Evolutionary conservation across 1,139 yeast genomes (phyloP).

Genomic region (Yamadazyma friedrichii): DNA sequence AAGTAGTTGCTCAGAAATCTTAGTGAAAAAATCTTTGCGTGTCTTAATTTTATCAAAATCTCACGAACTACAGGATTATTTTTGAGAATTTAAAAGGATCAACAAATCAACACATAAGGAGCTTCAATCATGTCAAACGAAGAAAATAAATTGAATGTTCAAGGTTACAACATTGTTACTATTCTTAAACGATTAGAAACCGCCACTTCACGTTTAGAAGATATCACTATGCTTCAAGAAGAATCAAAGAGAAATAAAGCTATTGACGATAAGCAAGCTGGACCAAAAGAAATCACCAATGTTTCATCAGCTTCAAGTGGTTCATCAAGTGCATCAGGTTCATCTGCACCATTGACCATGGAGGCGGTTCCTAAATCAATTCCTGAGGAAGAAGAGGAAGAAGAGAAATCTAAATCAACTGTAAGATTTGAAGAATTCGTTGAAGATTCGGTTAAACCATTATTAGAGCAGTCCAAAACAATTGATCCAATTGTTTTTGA

Average conservation of each 20-base stretch:
- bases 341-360: slow-evolving; percentile 6
- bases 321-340: slow-evolving; percentile 12
- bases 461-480: slow-evolving; percentile 53
- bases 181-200: slow-evolving; percentile 84
- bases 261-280: slow-evolving; percentile 1
- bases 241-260: slow-evolving; percentile 27
- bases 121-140: slow-evolving; percentile 35
- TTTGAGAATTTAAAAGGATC: neutral
- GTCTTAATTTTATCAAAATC: too few relatives aligned
- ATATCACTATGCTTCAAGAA: slow-evolving; percentile 78
- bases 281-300: slow-evolving; percentile 7
- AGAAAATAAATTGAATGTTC: slow-evolving; percentile 59
- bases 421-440: slow-evolving; percentile 56
- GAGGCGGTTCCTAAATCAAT: slow-evolving; percentile 4
- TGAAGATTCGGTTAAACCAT: slow-evolving; percentile 55
- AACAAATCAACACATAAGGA: neutral
- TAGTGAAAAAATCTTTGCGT: too few relatives aligned
- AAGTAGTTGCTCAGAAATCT: too few relatives aligned
- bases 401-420: slow-evolving; percentile 42
- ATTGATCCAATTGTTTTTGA: slow-evolving; percentile 66
- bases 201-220: slow-evolving; percentile 90
- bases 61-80: too few relatives aligned
- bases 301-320: neutral
- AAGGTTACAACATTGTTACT: slow-evolving; percentile 80
- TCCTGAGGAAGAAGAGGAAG: slow-evolving; percentile 17